phyloP scores from a whole-genome alignment of 768 basidiomycete species.

The Crassisporium funariophilum region DNA sequence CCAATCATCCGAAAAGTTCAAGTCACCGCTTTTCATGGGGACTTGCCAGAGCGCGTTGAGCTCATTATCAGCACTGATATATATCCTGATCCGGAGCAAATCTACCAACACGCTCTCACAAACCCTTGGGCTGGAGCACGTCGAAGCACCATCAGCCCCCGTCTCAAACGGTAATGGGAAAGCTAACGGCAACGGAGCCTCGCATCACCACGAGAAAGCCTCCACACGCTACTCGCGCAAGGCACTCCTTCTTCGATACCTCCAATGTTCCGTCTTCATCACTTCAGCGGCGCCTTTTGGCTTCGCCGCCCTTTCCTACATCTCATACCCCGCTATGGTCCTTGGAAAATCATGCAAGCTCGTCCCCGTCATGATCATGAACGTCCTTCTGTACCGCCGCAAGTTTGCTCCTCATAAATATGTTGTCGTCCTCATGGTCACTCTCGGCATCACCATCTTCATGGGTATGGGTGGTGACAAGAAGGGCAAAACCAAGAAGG shows the following conservation, averaged over 20 bases:
- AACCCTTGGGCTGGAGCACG: conserved; percentile 60
- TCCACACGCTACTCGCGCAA: conserved; percentile 40
- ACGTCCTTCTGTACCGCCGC: conserved; percentile 92
- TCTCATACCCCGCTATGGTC: conserved; percentile 98
- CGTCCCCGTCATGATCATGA: conserved; percentile 98
- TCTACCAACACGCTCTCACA: conserved; percentile 52
- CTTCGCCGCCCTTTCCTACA: conserved; percentile 92
- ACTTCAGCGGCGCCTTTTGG: conserved; percentile 94
- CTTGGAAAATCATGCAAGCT: conserved; percentile 99
- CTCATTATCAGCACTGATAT: conserved; percentile 74
- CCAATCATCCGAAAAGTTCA: conserved; percentile 68
- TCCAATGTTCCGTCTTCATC: conserved; percentile 86
- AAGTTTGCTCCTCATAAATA: conserved; percentile 94
- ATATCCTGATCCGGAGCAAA: conserved; percentile 67
- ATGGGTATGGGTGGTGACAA: conserved; percentile 82
- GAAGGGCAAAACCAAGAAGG: conserved; percentile 35
- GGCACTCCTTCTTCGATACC: conserved; percentile 68
- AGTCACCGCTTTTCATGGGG: conserved; percentile 82
- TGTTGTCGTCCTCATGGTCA: conserved; percentile 91
- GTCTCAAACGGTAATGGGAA: conserved; percentile 21
- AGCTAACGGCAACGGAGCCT: conserved; percentile 32
- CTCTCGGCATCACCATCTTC: conserved; percentile 87
- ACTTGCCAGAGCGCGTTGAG: conserved; percentile 83
- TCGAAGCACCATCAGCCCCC: too few species aligned
- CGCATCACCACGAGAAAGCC: conserved; percentile 38